phyloP scores from a whole-genome alignment of 2,329 filamentous ascomycete genomes.

The Penicillium corylophilum region DNA sequence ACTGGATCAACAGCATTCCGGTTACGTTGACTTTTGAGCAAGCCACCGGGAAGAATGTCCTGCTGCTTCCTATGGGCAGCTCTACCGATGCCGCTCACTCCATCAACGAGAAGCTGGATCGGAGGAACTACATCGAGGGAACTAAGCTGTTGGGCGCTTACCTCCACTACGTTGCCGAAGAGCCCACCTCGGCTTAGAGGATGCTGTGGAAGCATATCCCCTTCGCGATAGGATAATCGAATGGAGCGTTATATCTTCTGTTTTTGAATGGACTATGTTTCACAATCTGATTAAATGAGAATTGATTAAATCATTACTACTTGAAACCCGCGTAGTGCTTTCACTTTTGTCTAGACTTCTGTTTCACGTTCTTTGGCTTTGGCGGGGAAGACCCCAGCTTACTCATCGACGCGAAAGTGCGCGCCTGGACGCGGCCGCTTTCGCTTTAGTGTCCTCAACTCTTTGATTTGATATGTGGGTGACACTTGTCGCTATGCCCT shows the following conservation, averaged over 20 bases:
- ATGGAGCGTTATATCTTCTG: neutral
- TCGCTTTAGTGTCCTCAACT: neutral
- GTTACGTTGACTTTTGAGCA: conserved; percentile 97
- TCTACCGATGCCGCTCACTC: conserved; percentile 95
- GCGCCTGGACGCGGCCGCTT: conserved; percentile 8
- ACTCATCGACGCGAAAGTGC: conserved; percentile 14
- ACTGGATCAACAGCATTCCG: conserved; percentile 69
- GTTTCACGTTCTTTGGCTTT: neutral
- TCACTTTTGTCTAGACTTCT: neutral
- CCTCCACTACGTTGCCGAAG: conserved; percentile 91
- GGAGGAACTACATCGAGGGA: conserved; percentile 96
- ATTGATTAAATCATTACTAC: neutral
- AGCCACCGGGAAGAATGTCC: conserved; percentile 95
- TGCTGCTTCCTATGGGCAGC: conserved; percentile 94
- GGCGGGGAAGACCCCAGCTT: neutral
- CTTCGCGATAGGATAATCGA: neutral
- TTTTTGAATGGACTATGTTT: neutral
- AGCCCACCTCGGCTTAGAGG: conserved; percentile 56
- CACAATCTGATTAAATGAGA: neutral
- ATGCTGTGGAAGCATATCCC: neutral
- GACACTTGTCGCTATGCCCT: conserved; percentile 1
- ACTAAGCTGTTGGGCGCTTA: conserved; percentile 95
- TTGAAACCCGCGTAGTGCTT: neutral
- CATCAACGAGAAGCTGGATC: conserved; percentile 98
- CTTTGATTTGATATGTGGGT: neutral